Evolutionary conservation across 805 yeast species (phyloP).

Genomic region (Pichia phayaonensis): DNA sequence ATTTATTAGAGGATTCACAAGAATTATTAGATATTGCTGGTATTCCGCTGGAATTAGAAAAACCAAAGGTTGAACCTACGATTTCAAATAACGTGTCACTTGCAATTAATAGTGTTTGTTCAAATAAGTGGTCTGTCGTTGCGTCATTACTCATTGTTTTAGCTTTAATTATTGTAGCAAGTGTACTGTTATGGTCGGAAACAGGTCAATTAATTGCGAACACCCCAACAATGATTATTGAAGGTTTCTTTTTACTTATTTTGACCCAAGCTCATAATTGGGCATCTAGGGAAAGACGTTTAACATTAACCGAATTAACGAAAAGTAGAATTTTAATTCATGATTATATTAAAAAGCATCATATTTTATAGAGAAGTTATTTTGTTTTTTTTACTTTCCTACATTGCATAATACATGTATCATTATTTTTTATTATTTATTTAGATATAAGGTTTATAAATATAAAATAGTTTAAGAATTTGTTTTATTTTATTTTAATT

Average conservation of each 20-base stretch:
- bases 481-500: no score
- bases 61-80: slow-evolving; percentile 1
- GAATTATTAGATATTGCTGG: slow-evolving; percentile 25
- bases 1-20: slow-evolving; percentile 27
- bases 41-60: slow-evolving; percentile 14
- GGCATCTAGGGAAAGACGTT: slow-evolving; percentile 12
- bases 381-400: not conserved
- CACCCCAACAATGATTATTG: slow-evolving; percentile 39
- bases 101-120: slow-evolving; percentile 26
- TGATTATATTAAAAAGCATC: slow-evolving; percentile 2
- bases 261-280: slow-evolving; percentile 32
- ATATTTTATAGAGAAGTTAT: not conserved
- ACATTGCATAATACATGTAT: not conserved
- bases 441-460: not conserved
- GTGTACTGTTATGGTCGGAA: slow-evolving; percentile 31
- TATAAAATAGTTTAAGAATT: not conserved
- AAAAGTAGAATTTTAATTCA: slow-evolving; percentile 11
- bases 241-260: slow-evolving; percentile 34
- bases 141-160: slow-evolving; percentile 24
- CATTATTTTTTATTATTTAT: no score
- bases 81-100: slow-evolving; percentile 12
- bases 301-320: slow-evolving; percentile 10
- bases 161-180: slow-evolving; percentile 28
- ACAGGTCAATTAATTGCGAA: slow-evolving; percentile 35
- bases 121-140: slow-evolving; percentile 28